A percentile compares a stretch with the other conserved stretches of the same genome.
These are phyloP conservation scores for Ophiostoma piceae DNA, from an alignment of 2,329 filamentous ascomycete genomes.

Conservation along the genomic window DNA sequence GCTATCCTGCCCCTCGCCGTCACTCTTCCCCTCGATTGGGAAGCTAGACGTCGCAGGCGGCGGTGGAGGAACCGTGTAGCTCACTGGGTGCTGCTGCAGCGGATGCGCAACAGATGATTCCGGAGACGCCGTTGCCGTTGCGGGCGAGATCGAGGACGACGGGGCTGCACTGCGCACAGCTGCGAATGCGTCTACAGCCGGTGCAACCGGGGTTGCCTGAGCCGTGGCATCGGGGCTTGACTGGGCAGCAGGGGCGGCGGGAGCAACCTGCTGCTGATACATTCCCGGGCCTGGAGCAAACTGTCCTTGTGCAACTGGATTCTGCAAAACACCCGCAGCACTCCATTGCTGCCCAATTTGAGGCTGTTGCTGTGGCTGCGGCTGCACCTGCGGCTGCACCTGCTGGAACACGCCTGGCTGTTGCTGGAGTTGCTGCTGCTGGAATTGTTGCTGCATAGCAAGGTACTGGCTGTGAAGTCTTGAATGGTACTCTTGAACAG, in stretches of 20 bases:
- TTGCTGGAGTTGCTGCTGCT: slow-evolving; percentile 3
- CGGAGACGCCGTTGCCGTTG: neutral
- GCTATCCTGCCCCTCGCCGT: slow-evolving; percentile 1
- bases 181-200: neutral
- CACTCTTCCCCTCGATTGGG: slow-evolving; percentile 18
- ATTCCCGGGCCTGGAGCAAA: neutral
- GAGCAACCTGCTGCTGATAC: neutral
- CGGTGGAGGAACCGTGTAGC: slow-evolving; percentile 12
- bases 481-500: neutral
- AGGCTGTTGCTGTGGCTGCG: slow-evolving; percentile 8
- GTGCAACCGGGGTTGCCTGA: neutral
- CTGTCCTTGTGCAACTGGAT: neutral
- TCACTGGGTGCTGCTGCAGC: slow-evolving; percentile 12
- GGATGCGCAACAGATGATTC: slow-evolving; percentile 14
- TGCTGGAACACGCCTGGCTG: neutral
- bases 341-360: slow-evolving; percentile 3
- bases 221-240: neutral
- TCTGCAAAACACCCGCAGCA: neutral
- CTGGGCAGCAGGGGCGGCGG: neutral
- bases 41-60: slow-evolving; percentile 32
- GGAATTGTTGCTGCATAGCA: slow-evolving; percentile 14
- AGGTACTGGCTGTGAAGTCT: slow-evolving; percentile 12
- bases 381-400: slow-evolving; percentile 4
- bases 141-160: neutral
- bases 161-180: neutral